These are phyloP conservation scores for Kodamaea neixiangensis DNA, from an alignment of 805 yeast genomes.

Conservation along the genomic window DNA sequence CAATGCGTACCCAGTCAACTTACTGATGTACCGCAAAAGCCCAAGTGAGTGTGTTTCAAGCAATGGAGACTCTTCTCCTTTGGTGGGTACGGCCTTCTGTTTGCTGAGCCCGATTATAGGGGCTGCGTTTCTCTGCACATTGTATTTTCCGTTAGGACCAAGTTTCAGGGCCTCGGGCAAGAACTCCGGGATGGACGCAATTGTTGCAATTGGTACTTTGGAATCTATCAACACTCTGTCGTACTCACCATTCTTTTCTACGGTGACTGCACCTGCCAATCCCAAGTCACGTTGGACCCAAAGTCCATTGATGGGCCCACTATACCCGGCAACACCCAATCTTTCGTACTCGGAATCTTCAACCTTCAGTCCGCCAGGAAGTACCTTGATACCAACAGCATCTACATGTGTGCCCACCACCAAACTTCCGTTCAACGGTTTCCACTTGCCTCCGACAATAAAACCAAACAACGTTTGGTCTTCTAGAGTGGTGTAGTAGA, in stretches of 20 bases:
- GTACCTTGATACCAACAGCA: conserved; percentile 38
- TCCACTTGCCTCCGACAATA: conserved; percentile 40
- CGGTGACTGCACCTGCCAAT: conserved; percentile 39
- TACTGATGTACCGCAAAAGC: conserved; percentile 34
- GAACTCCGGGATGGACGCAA: conserved; percentile 41
- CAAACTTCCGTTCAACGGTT: conserved; percentile 28
- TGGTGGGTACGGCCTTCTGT: conserved; percentile 20
- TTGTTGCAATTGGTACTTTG: conserved; percentile 19
- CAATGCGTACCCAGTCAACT: conserved; percentile 23
- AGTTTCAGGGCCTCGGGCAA: conserved; percentile 35
- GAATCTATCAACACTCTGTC: conserved; percentile 31
- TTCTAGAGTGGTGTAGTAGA: conserved; percentile 31
- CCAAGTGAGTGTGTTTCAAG: conserved; percentile 32
- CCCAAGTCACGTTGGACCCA: conserved; percentile 48
- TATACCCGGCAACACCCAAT: conserved; percentile 44
- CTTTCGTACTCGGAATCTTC: conserved; percentile 34
- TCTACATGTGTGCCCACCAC: conserved; percentile 39
- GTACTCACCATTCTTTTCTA: conserved; percentile 26
- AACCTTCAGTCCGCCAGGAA: conserved; percentile 24
- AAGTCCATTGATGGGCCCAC: conserved; percentile 33
- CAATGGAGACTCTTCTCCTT: conserved; percentile 31
- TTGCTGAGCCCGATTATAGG: conserved; percentile 36
- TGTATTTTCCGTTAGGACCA: conserved; percentile 30
- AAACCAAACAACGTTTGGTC: conserved; percentile 40
- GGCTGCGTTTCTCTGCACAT: conserved; percentile 39